Conservation (phyloP, 2,329 filamentous ascomycete genomes). For the Hypoxylon sp. region DNA sequence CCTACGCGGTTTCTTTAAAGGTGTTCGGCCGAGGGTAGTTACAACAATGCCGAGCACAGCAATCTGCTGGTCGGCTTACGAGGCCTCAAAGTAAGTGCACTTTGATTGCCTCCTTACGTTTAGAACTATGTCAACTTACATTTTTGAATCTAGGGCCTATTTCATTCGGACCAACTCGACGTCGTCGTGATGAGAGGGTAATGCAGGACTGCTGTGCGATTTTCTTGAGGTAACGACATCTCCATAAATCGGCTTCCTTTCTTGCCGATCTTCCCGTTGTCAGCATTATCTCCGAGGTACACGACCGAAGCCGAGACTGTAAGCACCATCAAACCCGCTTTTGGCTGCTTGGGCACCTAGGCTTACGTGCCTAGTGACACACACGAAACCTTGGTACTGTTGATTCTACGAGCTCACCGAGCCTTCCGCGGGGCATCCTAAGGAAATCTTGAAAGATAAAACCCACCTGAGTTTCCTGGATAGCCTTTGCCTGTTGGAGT, state of each 20-base stretch:
- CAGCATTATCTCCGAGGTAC: slow-evolving; percentile 45
- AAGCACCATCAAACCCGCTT: slow-evolving; percentile 21
- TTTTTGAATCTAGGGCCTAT: slow-evolving; percentile 50
- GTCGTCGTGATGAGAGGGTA: slow-evolving; percentile 45
- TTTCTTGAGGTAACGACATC: slow-evolving; percentile 38
- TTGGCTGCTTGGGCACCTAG: slow-evolving; percentile 20
- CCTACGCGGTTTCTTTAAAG: slow-evolving; percentile 90
- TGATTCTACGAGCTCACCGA: slow-evolving; percentile 16
- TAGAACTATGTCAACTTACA: slow-evolving; percentile 33
- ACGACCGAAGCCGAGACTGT: slow-evolving; percentile 38
- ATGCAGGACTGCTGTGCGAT: slow-evolving; percentile 20
- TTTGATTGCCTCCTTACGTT: not conserved
- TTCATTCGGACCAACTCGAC: slow-evolving; percentile 53
- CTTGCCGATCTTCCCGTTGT: slow-evolving; percentile 39
- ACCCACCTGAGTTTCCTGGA: slow-evolving; percentile 1
- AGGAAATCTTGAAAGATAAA: slow-evolving; percentile 19
- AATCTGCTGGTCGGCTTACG: slow-evolving; percentile 94
- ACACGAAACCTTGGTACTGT: slow-evolving; percentile 18
- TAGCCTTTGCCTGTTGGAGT: slow-evolving; percentile 18
- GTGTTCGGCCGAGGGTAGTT: slow-evolving; percentile 89
- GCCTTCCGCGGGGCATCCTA: slow-evolving; percentile 16
- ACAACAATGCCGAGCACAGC: slow-evolving; percentile 99
- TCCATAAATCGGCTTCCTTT: slow-evolving; percentile 35
- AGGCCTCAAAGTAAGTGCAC: slow-evolving; percentile 74
- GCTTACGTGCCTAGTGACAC: slow-evolving; percentile 24